Percentiles rank a stretch among this genome's conserved stretches.
Conservation (phyloP, 2,329 filamentous ascomycete species). For the Pseudogymnoascus sp. region DNA sequence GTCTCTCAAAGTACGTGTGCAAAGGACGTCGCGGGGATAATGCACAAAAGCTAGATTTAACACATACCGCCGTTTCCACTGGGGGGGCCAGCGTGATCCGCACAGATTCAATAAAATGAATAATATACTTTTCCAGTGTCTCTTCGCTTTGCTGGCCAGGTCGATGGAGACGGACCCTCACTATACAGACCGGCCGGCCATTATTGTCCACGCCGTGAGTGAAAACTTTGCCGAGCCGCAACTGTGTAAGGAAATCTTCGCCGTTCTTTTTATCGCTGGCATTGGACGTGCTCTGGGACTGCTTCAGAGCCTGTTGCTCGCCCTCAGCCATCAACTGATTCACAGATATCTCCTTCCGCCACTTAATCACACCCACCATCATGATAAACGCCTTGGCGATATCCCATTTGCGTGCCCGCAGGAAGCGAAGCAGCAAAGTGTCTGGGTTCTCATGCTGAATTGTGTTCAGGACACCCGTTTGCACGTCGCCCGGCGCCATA, state of each 20-base stretch:
- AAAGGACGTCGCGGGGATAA: neutral
- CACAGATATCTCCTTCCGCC: constrained; percentile 31
- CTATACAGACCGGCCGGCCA: constrained; percentile 32
- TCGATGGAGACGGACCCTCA: constrained; percentile 31
- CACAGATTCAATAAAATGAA: constrained; percentile 35
- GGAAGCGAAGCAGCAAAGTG: constrained; percentile 33
- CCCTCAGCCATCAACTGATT: constrained; percentile 31
- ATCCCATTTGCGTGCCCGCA: constrained; percentile 36
- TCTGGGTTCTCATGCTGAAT: constrained; percentile 33
- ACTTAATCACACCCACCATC: constrained; percentile 33
- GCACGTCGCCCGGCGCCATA: constrained; percentile 34
- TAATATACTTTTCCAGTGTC: constrained; percentile 32
- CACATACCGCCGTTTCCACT: constrained; percentile 12
- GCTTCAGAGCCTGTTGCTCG: constrained; percentile 27
- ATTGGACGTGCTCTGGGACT: constrained; percentile 13
- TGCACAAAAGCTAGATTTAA: neutral
- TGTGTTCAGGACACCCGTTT: constrained; percentile 26
- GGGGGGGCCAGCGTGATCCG: constrained; percentile 24
- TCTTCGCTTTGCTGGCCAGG: constrained; percentile 29
- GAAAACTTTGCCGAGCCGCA: constrained; percentile 33
- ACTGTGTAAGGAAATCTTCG: constrained; percentile 31
- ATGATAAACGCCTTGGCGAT: constrained; percentile 34
- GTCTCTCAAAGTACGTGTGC: neutral
- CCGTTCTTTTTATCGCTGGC: constrained; percentile 22
- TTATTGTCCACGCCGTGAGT: constrained; percentile 32